Base-by-base conservation (phyloP, 2,329 filamentous ascomycete genomes). In the Hymenoscyphus occultus region DNA sequence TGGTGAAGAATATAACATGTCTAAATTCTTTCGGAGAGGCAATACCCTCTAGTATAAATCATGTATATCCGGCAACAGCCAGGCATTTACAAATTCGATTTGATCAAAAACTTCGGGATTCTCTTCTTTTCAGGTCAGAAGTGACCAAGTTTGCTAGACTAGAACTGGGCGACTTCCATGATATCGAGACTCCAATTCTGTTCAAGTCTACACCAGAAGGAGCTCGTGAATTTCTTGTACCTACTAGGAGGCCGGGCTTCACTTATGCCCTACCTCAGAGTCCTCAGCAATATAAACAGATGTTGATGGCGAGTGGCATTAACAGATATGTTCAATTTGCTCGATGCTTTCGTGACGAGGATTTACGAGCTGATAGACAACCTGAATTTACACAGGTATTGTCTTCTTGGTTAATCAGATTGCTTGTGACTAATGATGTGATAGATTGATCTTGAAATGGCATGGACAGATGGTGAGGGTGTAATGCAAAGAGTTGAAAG, bases 171-270 rank as follows among this genome's bases (percentile, higher is more conserved):
- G 67, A 68, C 16, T 76, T 75, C 48, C 66, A 70, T 31, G 74
- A 98, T 70, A 85, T 98, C 39, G 95, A 99, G 76, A 99, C 95
- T 0, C 95, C 95, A 0, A 80, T 97, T 3, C 83, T 99, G 0
- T 99, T 99, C 84, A 99, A 98, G 77, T 97, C 95, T 0, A 99
- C 95, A 0, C 92, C 95, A 0, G 95, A 99, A 79, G 95, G 95
- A 0, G 96, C 95, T 0, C 84, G 94, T 59, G 95, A 99, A 76
- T 99, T 99, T 68, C 77, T 99, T 5, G 94, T 99, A 4, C 95
- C 95, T 0, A 96, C 93, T 0, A 83, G 95, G 35, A 85, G 83
- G 42, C 83, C 82, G 1, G 92, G 92, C 0, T 80, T 88, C 66
- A 93, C 92, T 3, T 99, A 98, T 77, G 95, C 95, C 9, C 81